Evolutionary conservation across 2,329 filamentous ascomycete genomes (phyloP).

Genomic region (Incumbomyces delicatus): DNA sequence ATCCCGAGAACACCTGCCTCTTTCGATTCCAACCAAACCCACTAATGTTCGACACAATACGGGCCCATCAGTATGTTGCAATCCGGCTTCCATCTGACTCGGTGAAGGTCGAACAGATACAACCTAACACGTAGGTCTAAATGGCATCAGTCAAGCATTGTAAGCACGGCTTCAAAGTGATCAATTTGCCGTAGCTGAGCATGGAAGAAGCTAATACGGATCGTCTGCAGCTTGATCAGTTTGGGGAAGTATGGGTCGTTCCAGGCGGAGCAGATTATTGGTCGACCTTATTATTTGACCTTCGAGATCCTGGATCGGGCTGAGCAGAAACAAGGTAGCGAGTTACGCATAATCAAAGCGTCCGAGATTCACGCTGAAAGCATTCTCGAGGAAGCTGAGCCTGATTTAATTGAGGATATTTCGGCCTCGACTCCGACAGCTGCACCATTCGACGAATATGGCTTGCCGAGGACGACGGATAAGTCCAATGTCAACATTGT

Average conservation of each 20-base stretch:
- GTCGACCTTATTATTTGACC: constrained; percentile 83
- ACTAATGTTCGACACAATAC: constrained; percentile 37
- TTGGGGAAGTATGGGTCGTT: constrained; percentile 91
- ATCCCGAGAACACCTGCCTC: too few relatives aligned
- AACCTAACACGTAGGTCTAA: constrained; percentile 53
- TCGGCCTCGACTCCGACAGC: constrained; percentile 20
- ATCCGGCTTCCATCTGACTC: constrained; percentile 50
- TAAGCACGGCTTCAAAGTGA: constrained; percentile 20
- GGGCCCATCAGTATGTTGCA: constrained; percentile 43
- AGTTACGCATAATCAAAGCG: constrained; percentile 66
- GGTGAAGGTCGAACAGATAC: constrained; percentile 48
- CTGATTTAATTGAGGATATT: constrained; percentile 29
- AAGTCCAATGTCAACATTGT: constrained; percentile 52
- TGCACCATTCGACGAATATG: constrained; percentile 22
- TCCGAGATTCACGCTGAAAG: constrained; percentile 73
- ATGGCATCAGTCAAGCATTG: constrained; percentile 7
- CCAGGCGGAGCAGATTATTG: constrained; percentile 76
- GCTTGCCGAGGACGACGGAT: constrained; percentile 29
- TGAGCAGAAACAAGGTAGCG: constrained; percentile 53
- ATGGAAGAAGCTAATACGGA: neutral
- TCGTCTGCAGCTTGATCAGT: constrained; percentile 58
- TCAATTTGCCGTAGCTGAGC: constrained; percentile 9
- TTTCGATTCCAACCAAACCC: too few relatives aligned
- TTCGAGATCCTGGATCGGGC: constrained; percentile 74
- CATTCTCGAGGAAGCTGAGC: constrained; percentile 45